Evolutionary conservation across 257 asterid genomes (phyloP).

Genomic region (Capsicum rhomboideum): DNA sequence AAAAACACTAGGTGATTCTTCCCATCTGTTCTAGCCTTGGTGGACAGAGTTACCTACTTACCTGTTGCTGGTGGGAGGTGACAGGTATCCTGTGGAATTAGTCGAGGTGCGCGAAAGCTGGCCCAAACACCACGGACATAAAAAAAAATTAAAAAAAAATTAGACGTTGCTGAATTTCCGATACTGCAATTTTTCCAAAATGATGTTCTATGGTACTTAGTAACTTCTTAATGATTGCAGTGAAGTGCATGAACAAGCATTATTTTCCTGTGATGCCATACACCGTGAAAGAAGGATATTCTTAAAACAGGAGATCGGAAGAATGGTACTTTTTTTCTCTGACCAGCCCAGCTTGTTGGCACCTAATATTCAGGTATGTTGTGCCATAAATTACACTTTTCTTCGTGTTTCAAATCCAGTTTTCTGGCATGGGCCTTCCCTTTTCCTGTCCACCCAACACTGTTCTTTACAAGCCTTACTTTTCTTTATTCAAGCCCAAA

Average conservation of each 20-base stretch:
- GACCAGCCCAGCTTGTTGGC: conserved; percentile 99
- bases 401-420: neutral
- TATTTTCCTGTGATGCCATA: conserved; percentile 71
- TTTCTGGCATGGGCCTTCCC: neutral
- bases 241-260: conserved; percentile 96
- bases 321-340: conserved; percentile 93
- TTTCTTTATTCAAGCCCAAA: neutral
- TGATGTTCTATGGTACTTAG: neutral
- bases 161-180: neutral
- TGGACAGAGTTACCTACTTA: too few species aligned
- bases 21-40: too few species aligned
- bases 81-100: too few species aligned
- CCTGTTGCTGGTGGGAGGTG: too few species aligned
- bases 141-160: too few species aligned
- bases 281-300: conserved; percentile 89
- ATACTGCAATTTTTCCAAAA: neutral
- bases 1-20: too few species aligned
- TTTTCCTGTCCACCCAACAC: neutral
- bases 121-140: too few species aligned
- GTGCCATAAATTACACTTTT: neutral
- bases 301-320: conserved; percentile 96
- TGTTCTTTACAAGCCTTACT: neutral
- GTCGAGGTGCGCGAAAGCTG: too few species aligned
- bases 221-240: conserved; percentile 36
- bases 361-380: conserved; percentile 90